Base-by-base conservation (phyloP, 345 rosid species). In the Reutealis trisperma region DNA sequence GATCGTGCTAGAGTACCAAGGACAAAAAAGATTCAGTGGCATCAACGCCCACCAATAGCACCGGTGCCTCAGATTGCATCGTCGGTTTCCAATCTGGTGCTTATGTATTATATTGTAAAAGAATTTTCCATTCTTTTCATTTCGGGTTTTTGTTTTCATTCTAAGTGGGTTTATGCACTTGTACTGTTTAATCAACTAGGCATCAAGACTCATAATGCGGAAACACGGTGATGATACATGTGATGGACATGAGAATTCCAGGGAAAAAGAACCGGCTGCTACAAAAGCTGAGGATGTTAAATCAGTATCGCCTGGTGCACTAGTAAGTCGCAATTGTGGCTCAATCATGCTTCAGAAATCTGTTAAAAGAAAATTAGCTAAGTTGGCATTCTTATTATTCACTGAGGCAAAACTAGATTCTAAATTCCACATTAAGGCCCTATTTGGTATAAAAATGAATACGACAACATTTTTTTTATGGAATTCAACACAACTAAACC, bases 1-100 rank as follows among this genome's bases (percentile, higher is more conserved):
- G 77, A 75, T 61, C 79, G 45, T 55, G 77, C 77, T 78, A 88
- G 70, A 80, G 63, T 54, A 63, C 71, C 67, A 54, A 89, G 84
- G 69, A 65, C 82, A 30, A 85, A 87, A 75, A 89, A 67, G 82
- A 85, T 87, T 74, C 90, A 82, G 63, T 90, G 93, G 98, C 83
- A 86, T 41, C 86, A 89, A 1, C 70, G 79, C 73, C 91, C 91
- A 60, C 92, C 80, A 70, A 83, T 85, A 58, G 81, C 83, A 61
- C 77, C 83, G 14, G 75, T 84, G 74, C 89, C 90, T 19, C 92
- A 86, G 79, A 78, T 87, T 80, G 86, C 90, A 73, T 86, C 93
- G 70, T 84, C 98, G 74, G 90, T 93, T 83, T 88, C 96, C 77
- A 90, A 85, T 74, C 85, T 89, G 97, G 98, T 95, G 88, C 85